These are phyloP conservation scores for Penicillium sp. DNA, from an alignment of 2,329 filamentous ascomycete species.

Conservation along the genomic window DNA sequence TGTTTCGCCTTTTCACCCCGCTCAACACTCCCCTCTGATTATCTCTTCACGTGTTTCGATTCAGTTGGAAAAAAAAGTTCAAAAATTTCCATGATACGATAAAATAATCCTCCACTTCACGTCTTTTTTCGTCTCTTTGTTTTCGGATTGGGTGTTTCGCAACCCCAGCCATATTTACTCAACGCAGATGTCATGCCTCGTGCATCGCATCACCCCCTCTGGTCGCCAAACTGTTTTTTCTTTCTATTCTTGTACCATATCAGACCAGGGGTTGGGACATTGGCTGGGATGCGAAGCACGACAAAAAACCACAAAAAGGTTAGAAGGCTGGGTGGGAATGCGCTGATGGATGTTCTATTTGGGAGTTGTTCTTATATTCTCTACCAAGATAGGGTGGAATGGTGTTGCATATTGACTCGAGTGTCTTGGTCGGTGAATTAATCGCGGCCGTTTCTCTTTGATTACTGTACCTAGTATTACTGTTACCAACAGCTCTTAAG, in stretches of 20 bases:
- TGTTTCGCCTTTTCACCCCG: slow-evolving; percentile 15
- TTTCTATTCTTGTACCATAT: slow-evolving; percentile 24
- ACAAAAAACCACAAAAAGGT: slow-evolving; percentile 27
- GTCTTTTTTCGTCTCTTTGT: slow-evolving; percentile 17
- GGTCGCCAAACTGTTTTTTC: slow-evolving; percentile 11
- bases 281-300: slow-evolving; percentile 14
- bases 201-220: background rate
- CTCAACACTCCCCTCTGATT: slow-evolving; percentile 11
- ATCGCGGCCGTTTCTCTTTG: slow-evolving; percentile 22
- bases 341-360: slow-evolving; percentile 11
- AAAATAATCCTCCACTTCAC: slow-evolving; percentile 25
- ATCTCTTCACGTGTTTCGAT: slow-evolving; percentile 19
- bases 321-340: slow-evolving; percentile 24
- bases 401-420: slow-evolving; percentile 8
- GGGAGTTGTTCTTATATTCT: slow-evolving; percentile 17
- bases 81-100: slow-evolving; percentile 27
- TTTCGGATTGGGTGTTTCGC: slow-evolving; percentile 18
- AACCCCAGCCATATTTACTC: slow-evolving; percentile 13
- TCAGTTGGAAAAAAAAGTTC: slow-evolving; percentile 28
- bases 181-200: background rate
- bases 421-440: slow-evolving; percentile 3
- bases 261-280: slow-evolving; percentile 14
- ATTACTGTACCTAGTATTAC: slow-evolving; percentile 24
- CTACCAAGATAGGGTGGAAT: slow-evolving; percentile 11
- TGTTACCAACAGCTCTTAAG: slow-evolving; percentile 13